Conservation (phyloP, 352 stramenopile species). For the Plasmopara halstedii region DNA sequence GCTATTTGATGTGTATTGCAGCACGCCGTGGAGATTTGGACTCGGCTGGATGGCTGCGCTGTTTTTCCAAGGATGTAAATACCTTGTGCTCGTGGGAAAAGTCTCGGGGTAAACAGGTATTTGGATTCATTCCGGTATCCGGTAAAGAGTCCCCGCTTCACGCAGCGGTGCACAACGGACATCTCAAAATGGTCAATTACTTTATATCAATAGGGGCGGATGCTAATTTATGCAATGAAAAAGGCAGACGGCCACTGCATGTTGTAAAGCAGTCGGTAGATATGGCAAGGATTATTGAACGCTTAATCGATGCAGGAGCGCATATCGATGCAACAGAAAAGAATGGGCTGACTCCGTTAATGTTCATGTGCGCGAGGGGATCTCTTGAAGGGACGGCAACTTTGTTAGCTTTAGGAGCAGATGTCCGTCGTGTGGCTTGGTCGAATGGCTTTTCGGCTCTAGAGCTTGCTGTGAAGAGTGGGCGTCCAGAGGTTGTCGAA, state of each 20-base stretch:
- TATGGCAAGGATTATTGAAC: conserved; percentile 60
- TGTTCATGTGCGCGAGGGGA: conserved; percentile 53
- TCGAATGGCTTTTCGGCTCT: conserved; percentile 67
- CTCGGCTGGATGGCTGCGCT: conserved; percentile 49
- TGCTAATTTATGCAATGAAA: conserved; percentile 49
- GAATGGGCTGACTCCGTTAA: conserved; percentile 67
- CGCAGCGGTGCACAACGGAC: conserved; percentile 48
- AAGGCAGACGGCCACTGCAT: conserved; percentile 60
- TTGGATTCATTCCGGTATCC: conserved; percentile 54
- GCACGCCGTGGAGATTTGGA: conserved; percentile 63
- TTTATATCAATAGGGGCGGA: conserved; percentile 41
- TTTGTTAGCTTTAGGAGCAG: conserved; percentile 61
- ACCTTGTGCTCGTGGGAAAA: conserved; percentile 64
- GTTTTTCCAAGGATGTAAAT: conserved; percentile 52
- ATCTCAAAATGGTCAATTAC: conserved; percentile 57
- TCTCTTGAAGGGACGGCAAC: conserved; percentile 67
- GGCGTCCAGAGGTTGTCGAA: conserved; percentile 45
- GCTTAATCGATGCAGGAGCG: conserved; percentile 43
- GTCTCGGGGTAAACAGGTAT: conserved; percentile 56
- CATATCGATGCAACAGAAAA: conserved; percentile 56
- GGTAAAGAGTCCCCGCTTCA: conserved; percentile 54
- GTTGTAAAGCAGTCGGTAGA: conserved; percentile 43
- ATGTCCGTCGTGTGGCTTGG: conserved; percentile 58
- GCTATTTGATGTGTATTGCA: conserved; percentile 67
- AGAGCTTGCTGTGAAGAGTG: conserved; percentile 42